phyloP scores from a whole-genome alignment of 257 asterid genomes.

The Scutellaria galericulata region DNA sequence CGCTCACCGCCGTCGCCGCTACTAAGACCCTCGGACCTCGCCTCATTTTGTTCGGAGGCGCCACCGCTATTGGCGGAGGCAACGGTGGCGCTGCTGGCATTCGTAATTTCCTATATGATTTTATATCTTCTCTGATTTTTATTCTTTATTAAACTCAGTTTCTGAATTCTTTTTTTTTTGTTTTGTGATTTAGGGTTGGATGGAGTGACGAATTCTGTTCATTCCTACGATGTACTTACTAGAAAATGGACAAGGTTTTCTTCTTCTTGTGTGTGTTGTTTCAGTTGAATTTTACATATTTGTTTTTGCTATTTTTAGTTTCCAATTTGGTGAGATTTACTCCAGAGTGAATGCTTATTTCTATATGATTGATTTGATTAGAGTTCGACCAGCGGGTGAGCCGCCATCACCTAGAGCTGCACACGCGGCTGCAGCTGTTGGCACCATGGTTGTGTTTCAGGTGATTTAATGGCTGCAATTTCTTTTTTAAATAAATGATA shows the following conservation, averaged over 20 bases:
- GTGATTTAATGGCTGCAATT: conserved; percentile 46
- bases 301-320: conserved; percentile 23
- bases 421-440: conserved; percentile 95
- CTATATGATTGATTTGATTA: conserved; percentile 40
- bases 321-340: conserved; percentile 27
- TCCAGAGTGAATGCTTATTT: conserved; percentile 34
- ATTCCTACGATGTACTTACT: conserved; percentile 90
- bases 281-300: conserved; percentile 19
- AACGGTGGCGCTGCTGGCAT: conserved; percentile 88
- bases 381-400: conserved; percentile 94
- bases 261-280: neutral
- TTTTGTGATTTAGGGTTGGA: conserved; percentile 69
- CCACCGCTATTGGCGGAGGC: conserved; percentile 95
- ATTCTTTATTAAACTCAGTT: neutral
- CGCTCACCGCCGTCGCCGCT: conserved; percentile 93
- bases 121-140: neutral
- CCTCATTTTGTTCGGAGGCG: conserved; percentile 94
- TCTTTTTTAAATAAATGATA: neutral
- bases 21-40: conserved; percentile 91
- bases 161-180: conserved; percentile 2
- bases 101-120: conserved; percentile 46
- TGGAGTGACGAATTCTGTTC: conserved; percentile 90
- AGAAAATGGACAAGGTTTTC: conserved; percentile 93
- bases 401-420: conserved; percentile 99
- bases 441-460: conserved; percentile 99